Evolutionary conservation across 306 rosid species (phyloP), one percentile per base, ranked within the genome.

Genomic region (barrel medic (Medicago truncatula)): DNA sequence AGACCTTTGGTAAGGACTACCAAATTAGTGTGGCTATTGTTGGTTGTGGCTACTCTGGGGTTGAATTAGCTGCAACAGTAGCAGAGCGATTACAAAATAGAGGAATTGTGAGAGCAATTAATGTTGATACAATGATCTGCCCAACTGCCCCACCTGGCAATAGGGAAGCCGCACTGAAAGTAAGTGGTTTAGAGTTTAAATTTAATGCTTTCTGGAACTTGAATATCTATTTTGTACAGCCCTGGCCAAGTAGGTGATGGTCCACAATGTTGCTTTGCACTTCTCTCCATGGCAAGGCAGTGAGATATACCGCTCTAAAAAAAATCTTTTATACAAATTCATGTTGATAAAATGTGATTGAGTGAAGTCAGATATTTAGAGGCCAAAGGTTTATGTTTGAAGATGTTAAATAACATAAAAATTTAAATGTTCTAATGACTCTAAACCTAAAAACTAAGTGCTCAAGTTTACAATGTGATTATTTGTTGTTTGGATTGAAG

Each of bases 31-130:
- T 92, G 75, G 96, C 87, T 58, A 87, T 95, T 76, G 98, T 95
- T 76, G 98, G 98, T 78, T 95, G 97, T 81, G 98, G 98, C 76
- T 95, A 95, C 73, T 73, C 98, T 16, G 98, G 97, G 67, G 89
- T 95, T 38, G 98, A 95, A 86, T 85, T 95, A 79, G 97, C 98
- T 64, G 98, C 98, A 75, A 95, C 97, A 16, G 52, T 95, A 54
- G 91, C 96, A 8, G 98, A 95, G 86, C 88, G 98, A 68, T 85
- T 92, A 77, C 93, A 87, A 58, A 86, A 87, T 65, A 89, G 85
- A 86, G 98, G 98, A 46, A 62, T 75, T 72, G 93, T 95, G 64
- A 88, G 89, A 84, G 98, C 97, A 15, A 90, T 95, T 77, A 86
- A 95, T 81, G 89, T 80, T 50, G 92, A 85, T 47, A 85, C 80